A percentile compares a stretch with the other conserved stretches of the same genome.
Conservation (phyloP, 2,329 filamentous ascomycete genomes). For the Elsinoe ampelina region DNA sequence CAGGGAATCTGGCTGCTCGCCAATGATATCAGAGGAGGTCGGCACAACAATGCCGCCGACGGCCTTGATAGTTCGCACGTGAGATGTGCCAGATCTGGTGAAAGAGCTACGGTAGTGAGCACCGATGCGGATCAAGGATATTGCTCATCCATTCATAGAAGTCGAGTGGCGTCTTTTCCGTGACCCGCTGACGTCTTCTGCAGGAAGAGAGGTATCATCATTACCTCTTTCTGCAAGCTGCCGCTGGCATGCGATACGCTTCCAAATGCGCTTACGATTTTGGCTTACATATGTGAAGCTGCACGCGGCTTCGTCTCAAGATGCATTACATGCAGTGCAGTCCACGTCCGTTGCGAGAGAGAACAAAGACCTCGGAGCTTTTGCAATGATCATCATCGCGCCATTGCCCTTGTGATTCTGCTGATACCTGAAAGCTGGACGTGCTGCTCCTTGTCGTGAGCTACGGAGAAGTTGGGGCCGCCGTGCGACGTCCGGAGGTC, state of each 20-base stretch:
- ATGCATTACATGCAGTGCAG: too few relatives aligned
- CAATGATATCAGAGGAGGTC: neutral
- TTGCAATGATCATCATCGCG: neutral
- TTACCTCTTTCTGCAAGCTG: neutral
- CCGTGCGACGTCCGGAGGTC: neutral
- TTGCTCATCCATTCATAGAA: neutral
- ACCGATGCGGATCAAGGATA: neutral
- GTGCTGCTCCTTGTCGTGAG: neutral
- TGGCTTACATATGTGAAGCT: too few relatives aligned
- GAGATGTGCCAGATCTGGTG: neutral
- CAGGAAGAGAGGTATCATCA: neutral
- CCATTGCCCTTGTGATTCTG: too few relatives aligned
- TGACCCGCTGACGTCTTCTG: neutral
- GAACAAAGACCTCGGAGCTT: neutral
- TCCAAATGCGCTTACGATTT: too few relatives aligned
- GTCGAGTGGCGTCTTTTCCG: neutral
- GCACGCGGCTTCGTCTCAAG: too few relatives aligned
- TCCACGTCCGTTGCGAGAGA: too few relatives aligned
- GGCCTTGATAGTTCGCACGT: neutral
- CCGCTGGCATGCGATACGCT: neutral
- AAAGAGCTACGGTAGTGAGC: neutral
- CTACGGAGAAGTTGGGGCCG: conserved; percentile 7
- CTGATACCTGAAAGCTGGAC: too few relatives aligned
- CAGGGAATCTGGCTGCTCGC: neutral
- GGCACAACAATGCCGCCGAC: neutral